Evolutionary conservation across 768 basidiomycete genomes (phyloP).

Genomic region (Xerocomus brunneocitrinus): DNA sequence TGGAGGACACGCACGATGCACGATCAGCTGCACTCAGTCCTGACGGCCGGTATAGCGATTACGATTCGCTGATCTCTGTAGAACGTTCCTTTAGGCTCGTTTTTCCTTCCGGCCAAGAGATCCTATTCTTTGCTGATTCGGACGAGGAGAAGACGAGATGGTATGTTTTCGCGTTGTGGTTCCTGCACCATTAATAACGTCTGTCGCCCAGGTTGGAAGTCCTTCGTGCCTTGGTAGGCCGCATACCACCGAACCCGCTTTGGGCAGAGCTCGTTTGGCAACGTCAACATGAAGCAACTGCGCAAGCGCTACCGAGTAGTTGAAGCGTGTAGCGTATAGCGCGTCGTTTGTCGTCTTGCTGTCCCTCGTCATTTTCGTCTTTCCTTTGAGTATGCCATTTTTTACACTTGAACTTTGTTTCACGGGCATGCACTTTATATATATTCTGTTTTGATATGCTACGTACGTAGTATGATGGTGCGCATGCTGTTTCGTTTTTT

Average conservation of each 20-base stretch:
- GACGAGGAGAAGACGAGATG: conserved; percentile 85
- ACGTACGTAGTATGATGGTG: conserved; percentile 4
- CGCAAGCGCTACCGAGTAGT: conserved; percentile 8
- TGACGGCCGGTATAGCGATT: conserved; percentile 44
- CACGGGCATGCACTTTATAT: neutral
- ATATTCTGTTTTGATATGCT: conserved; percentile 13
- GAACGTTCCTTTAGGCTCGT: conserved; percentile 82
- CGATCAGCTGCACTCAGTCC: conserved; percentile 45
- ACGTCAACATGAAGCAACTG: conserved; percentile 50
- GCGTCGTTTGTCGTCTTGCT: neutral
- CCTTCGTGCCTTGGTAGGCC: conserved; percentile 76
- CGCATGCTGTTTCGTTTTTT: conserved; percentile 9
- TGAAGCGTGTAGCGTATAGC: neutral
- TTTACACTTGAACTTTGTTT: conserved; percentile 1
- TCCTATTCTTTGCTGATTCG: conserved; percentile 87
- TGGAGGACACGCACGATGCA: conserved; percentile 71
- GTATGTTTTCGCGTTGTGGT: conserved; percentile 40
- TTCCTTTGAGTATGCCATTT: conserved; percentile 2
- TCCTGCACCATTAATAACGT: neutral
- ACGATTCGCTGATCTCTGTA: conserved; percentile 61
- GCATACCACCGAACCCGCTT: conserved; percentile 86
- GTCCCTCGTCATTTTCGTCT: conserved; percentile 5
- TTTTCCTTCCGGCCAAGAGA: conserved; percentile 74
- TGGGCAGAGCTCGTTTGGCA: conserved; percentile 94
- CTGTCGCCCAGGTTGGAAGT: conserved; percentile 68